Percentiles rank a stretch among this genome's conserved stretches.
Conservation (phyloP, 768 basidiomycete genomes). For the Hemileccinum rubropunctum region DNA sequence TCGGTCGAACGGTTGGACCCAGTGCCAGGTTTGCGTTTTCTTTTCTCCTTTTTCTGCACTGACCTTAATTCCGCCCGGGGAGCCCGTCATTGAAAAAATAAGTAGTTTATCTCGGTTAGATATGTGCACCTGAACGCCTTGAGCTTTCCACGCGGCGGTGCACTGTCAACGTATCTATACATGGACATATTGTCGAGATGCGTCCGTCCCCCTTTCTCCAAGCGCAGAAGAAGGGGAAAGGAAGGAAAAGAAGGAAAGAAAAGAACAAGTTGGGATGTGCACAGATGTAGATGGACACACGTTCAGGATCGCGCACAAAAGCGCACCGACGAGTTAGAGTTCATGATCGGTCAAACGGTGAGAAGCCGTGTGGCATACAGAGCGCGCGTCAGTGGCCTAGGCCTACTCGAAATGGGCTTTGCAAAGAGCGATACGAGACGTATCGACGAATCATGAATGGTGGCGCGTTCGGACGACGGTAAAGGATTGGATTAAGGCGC, state of each 20-base stretch:
- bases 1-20: too few relatives aligned
- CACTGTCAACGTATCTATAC: slow-evolving; percentile 13
- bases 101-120: slow-evolving; percentile 27
- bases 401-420: too few relatives aligned
- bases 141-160: slow-evolving; percentile 29
- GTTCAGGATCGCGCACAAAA: slow-evolving; percentile 3
- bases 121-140: slow-evolving; percentile 16
- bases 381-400: too few relatives aligned
- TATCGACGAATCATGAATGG: too few relatives aligned
- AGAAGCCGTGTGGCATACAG: too few relatives aligned
- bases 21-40: neutral
- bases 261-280: neutral
- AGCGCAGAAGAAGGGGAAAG: neutral
- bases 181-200: slow-evolving; percentile 21
- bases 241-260: neutral
- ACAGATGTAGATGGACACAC: neutral
- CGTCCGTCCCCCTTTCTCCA: slow-evolving; percentile 3
- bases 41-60: neutral
- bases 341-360: too few relatives aligned
- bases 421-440: too few relatives aligned
- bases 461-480: neutral
- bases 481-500: neutral
- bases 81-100: neutral
- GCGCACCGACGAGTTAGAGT: neutral
- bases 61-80: neutral